Base-by-base conservation (phyloP, 1,284 basidiomycete species). In the Naganishia cerealis region DNA sequence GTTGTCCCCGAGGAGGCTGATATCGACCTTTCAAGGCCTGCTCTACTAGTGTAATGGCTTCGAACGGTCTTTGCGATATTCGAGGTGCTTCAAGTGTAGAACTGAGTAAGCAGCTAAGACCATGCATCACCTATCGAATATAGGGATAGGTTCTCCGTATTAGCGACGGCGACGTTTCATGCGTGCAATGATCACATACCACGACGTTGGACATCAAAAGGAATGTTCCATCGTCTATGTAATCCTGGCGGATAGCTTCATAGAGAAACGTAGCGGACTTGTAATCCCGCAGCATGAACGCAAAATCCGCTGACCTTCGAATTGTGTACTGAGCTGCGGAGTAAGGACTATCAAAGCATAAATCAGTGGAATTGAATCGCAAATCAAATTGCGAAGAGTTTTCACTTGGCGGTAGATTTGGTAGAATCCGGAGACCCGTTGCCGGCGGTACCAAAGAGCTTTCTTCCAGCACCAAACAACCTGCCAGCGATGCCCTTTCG, bases 211-310 rank as follows among this genome's bases (percentile, higher is more conserved):
- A 75, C n/a, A 75, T 78, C 62, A 82, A 77, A 77, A 36, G 78
- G 71, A 72, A 73, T 76, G 0, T 81, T 81, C 46, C 75, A 68
- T 83, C 82, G 50, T 77, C 75, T 0, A 75, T 75, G 66, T 75
- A 80, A 68, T 94, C 92, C 75, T 92, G 91, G 61, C 91, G 84
- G 21, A 92, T 77, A 1, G 88, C 82, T 73, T 98, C 95, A 89
- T 94, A 99, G 26, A 95, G 87, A 16, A 83, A 81, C 0, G 86
- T 84, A 0, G 95, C 95, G 48, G 95, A 84, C 72, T 91, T 92
- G 78, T 89, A 88, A 81, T 99, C 95, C 1, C 92, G 88, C 0
- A 97, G 82, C 73, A 95, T 88, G 57, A 96, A 96, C 1, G 93
- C 89, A 79, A 98, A 94, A 78, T 99, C 96, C 10, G 94, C 95